These are phyloP conservation scores for Cryptococcus hybrid DNA, from an alignment of 1,284 basidiomycete genomes.

Conservation along the genomic window DNA sequence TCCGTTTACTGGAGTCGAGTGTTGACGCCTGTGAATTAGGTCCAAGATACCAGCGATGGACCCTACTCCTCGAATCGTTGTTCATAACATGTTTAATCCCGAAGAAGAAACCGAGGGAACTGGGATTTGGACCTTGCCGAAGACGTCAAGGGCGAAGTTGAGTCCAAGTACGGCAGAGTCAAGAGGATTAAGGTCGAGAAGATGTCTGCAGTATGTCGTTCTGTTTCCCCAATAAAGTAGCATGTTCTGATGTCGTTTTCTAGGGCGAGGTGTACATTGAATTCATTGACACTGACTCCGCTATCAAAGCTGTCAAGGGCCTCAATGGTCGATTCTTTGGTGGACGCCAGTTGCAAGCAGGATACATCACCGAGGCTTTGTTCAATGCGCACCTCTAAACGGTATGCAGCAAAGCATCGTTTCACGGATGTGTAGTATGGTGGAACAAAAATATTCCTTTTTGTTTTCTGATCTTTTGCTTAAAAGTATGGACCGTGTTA, in stretches of 20 bases:
- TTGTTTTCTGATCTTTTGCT: too few relatives aligned
- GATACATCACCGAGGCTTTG: slow-evolving; percentile 84
- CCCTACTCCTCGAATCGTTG: slow-evolving; percentile 73
- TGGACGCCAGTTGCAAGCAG: slow-evolving; percentile 77
- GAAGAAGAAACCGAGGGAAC: slow-evolving; percentile 93
- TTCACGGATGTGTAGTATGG: too few relatives aligned
- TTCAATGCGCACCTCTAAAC: slow-evolving; percentile 72
- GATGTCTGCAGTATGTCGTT: slow-evolving; percentile 72
- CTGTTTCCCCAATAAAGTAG: background rate
- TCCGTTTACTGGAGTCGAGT: background rate
- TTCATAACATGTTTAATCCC: slow-evolving; percentile 97
- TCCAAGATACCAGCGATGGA: slow-evolving; percentile 59
- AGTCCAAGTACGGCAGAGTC: slow-evolving; percentile 85
- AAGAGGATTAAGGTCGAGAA: slow-evolving; percentile 88
- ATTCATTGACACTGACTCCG: slow-evolving; percentile 74
- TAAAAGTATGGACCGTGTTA: too few relatives aligned
- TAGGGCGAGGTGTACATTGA: slow-evolving; percentile 98
- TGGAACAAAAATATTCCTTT: too few relatives aligned
- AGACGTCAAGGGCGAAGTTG: slow-evolving; percentile 92
- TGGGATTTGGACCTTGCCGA: slow-evolving; percentile 97
- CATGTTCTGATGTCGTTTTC: background rate
- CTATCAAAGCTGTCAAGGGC: slow-evolving; percentile 79
- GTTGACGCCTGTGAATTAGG: slow-evolving; percentile 26
- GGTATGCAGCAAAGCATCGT: too few relatives aligned
- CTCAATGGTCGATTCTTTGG: slow-evolving; percentile 96